Percentiles rank a stretch among this genome's conserved stretches.
Conservation (phyloP, 2,329 filamentous ascomycete genomes). For the Colletotrichum sp. region DNA sequence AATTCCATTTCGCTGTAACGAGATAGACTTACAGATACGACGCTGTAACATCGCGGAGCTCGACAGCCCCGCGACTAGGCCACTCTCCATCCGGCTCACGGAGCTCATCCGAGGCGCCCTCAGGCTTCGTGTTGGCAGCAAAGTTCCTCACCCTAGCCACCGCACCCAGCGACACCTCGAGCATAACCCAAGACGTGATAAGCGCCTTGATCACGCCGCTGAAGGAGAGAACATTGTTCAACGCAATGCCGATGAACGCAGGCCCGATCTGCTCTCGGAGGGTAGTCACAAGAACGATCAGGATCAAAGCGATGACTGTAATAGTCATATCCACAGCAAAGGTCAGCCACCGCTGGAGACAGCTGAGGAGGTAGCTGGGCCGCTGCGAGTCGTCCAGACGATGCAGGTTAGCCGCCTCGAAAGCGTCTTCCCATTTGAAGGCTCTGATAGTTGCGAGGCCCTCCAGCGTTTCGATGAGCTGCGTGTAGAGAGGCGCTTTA, state of each 20-base stretch:
- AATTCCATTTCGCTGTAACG: rapidly evolving
- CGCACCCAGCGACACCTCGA: constrained; percentile 16
- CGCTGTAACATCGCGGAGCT: background rate
- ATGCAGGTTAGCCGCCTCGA: constrained; percentile 40
- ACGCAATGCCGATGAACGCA: constrained; percentile 8
- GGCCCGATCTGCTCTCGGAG: constrained; percentile 10
- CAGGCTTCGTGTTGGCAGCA: background rate
- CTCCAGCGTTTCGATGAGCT: constrained; percentile 47
- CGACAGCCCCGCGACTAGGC: background rate
- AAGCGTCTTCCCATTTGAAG: constrained; percentile 50
- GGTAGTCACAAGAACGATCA: constrained; percentile 46
- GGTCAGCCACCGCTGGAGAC: constrained; percentile 56
- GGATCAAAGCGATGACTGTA: constrained; percentile 44
- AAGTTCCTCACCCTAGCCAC: constrained; percentile 18
- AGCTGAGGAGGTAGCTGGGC: constrained; percentile 55
- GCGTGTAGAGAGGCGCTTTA: constrained; percentile 38
- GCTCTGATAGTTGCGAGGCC: constrained; percentile 54
- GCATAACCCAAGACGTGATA: constrained; percentile 16
- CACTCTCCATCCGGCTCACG: background rate
- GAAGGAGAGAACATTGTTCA: constrained; percentile 8
- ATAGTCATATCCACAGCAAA: constrained; percentile 53
- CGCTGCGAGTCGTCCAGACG: constrained; percentile 53
- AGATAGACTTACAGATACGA: constrained; percentile 4
- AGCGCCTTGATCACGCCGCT: constrained; percentile 1
- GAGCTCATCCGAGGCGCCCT: background rate